Evolutionary conservation across 441 rosid genomes (phyloP).

Genomic region (Hura crepitans): DNA sequence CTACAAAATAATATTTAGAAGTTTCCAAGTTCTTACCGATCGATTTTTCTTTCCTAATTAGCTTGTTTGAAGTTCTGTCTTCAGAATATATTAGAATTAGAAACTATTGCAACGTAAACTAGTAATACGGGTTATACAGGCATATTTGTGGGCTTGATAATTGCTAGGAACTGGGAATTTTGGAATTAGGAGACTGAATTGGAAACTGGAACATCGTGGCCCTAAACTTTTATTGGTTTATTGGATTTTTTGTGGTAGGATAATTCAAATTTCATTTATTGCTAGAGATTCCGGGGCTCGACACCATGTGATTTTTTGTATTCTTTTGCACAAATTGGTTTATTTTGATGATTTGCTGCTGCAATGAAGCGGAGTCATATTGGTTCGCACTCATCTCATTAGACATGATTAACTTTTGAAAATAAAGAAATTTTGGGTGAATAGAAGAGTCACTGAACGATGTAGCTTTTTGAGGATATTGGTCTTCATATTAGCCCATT

Average conservation of each 20-base stretch:
- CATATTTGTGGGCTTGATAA: neutral
- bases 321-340: neutral
- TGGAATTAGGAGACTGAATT: neutral
- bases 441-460: neutral
- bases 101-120: neutral
- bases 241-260: neutral
- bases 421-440: neutral
- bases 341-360: neutral
- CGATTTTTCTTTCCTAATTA: neutral
- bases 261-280: neutral
- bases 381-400: neutral
- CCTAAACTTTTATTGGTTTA: neutral
- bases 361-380: neutral
- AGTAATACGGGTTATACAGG: neutral
- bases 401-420: neutral
- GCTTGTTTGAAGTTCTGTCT: neutral
- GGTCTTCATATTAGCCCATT: neutral
- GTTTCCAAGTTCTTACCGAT: neutral
- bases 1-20: neutral
- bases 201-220: slow-evolving; percentile 5
- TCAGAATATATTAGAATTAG: neutral
- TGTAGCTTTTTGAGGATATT: neutral
- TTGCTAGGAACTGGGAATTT: neutral
- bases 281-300: neutral
- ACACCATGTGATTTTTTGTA: neutral